phyloP scores from a whole-genome alignment of 1,139 yeast species.

The Spathaspora sp. region DNA sequence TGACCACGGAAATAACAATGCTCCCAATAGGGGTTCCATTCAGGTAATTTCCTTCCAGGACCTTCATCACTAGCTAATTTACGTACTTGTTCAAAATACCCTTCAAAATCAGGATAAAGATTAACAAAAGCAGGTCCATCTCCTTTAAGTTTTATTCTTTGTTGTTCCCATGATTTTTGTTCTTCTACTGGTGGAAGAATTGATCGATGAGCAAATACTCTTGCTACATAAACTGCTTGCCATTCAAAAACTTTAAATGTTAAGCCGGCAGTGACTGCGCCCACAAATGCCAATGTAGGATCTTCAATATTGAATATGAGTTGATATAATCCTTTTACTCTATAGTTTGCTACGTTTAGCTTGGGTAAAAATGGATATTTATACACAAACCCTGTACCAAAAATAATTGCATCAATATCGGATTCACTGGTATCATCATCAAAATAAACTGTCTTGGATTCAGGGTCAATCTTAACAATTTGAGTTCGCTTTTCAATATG shows the following conservation, averaged over 20 bases:
- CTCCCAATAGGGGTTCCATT: conserved; percentile 22
- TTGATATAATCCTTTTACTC: conserved; percentile 31
- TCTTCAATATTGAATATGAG: conserved; percentile 38
- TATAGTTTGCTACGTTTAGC: conserved; percentile 19
- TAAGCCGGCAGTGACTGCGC: conserved; percentile 42
- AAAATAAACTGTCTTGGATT: conserved; percentile 23
- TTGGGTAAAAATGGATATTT: conserved; percentile 41
- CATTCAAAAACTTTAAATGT: conserved; percentile 42
- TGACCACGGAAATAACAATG: conserved; percentile 21
- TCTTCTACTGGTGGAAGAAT: conserved; percentile 28
- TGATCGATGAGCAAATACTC: conserved; percentile 32
- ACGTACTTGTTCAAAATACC: conserved; percentile 23
- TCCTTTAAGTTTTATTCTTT: conserved; percentile 26
- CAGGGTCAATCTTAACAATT: conserved; percentile 24
- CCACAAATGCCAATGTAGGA: conserved; percentile 37
- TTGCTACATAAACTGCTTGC: conserved; percentile 38
- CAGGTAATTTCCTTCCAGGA: conserved; percentile 25
- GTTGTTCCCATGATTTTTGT: conserved; percentile 31
- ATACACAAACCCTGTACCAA: conserved; percentile 46
- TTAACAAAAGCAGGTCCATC: conserved; percentile 22
- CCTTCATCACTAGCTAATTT: conserved; percentile 23
- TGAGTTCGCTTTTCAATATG: conserved; percentile 26
- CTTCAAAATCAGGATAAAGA: conserved; percentile 23
- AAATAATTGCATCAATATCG: conserved; percentile 37
- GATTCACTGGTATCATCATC: conserved; percentile 26